phyloP scores from a whole-genome alignment of 176 grass and related monocot species.

The Carex kokanica region DNA sequence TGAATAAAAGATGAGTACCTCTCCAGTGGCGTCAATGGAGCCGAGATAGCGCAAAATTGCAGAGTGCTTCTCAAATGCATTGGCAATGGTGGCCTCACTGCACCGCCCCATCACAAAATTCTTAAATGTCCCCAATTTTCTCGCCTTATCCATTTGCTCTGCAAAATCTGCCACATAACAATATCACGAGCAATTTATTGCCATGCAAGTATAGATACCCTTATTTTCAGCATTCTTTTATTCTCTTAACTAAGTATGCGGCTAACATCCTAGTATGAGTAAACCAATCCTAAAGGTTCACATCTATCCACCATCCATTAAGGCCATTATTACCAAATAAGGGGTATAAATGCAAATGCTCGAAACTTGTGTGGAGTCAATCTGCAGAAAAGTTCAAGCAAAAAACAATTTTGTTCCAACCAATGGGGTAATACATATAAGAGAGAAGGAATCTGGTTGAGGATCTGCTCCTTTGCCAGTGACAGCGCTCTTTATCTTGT shows the following conservation, averaged over 20 bases:
- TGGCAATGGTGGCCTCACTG: slow-evolving; percentile 55
- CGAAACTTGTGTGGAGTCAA: not conserved
- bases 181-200: not conserved
- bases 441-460: slow-evolving; percentile 48
- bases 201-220: not conserved
- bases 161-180: slow-evolving; percentile 60
- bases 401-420: not conserved
- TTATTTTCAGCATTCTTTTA: not conserved
- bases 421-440: slow-evolving; percentile 41
- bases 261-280: not conserved
- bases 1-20: slow-evolving; percentile 30
- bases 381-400: not conserved
- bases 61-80: slow-evolving; percentile 66
- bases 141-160: slow-evolving; percentile 73
- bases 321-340: not conserved
- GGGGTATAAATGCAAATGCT: not conserved
- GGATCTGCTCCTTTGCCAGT: slow-evolving; percentile 60
- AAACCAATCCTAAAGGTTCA: not conserved
- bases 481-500: slow-evolving; percentile 87
- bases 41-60: slow-evolving; percentile 66
- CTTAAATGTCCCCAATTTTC: slow-evolving; percentile 69
- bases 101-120: slow-evolving; percentile 57
- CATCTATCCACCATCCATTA: not conserved
- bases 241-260: not conserved
- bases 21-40: slow-evolving; percentile 55